Conservation (phyloP, 192 early-diverging fungal species). For the Umbelopsis isabellina region DNA sequence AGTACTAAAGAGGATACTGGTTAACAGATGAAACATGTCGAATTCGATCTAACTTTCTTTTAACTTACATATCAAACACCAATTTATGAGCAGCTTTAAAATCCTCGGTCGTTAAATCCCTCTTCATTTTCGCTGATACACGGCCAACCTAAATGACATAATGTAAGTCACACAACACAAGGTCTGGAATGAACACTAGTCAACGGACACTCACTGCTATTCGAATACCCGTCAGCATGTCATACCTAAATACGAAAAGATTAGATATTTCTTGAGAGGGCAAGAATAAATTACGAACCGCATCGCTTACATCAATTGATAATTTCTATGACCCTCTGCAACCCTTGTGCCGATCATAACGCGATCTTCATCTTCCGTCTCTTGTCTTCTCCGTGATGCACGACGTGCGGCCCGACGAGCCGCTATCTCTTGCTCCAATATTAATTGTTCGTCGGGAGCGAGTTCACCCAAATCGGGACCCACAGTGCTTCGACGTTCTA, state of each 20-base stretch:
- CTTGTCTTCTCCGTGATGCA: conserved; percentile 41
- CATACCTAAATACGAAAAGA: conserved; percentile 53
- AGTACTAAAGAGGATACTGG: conserved; percentile 48
- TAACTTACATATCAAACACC: conserved; percentile 88
- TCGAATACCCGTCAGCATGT: conserved; percentile 96
- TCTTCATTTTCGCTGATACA: conserved; percentile 81
- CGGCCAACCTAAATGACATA: conserved; percentile 64
- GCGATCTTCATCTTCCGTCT: conserved; percentile 47
- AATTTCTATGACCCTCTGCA: conserved; percentile 93
- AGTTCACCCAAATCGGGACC: conserved; percentile 44
- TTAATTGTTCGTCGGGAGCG: conserved; percentile 41
- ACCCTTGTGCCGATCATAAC: conserved; percentile 81
- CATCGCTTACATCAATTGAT: conserved; percentile 77
- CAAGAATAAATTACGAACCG: not conserved
- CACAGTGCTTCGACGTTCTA: conserved; percentile 49
- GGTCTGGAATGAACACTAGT: not conserved
- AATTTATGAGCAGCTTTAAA: conserved; percentile 90
- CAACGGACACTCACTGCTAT: conserved; percentile 64
- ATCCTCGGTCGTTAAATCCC: conserved; percentile 76
- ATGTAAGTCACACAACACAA: not conserved
- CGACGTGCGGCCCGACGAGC: conserved; percentile 46
- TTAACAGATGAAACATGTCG: not conserved
- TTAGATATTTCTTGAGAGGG: not conserved
- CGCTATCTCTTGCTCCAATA: conserved; percentile 46
- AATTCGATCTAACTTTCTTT: not conserved